These are phyloP conservation scores for Neofusicoccum parvum DNA, from an alignment of 2,329 filamentous ascomycete species.

Conservation along the genomic window DNA sequence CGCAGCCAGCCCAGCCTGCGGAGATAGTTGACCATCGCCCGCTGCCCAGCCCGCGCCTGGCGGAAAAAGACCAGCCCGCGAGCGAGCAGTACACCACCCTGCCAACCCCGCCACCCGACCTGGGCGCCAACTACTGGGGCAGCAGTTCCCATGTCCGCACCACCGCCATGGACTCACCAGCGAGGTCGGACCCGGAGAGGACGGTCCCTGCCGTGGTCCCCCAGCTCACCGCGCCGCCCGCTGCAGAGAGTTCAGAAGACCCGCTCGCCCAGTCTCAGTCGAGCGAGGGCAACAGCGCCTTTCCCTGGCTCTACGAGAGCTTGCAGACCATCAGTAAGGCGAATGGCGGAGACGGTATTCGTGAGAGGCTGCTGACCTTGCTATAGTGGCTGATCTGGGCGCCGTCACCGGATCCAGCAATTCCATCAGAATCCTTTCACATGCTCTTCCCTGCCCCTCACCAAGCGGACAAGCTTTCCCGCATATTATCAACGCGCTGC, in stretches of 20 bases:
- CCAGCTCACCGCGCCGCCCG: constrained; percentile 6
- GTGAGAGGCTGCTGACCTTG: constrained; percentile 10
- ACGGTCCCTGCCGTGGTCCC: constrained; percentile 16
- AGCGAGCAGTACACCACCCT: constrained; percentile 40
- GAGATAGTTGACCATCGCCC: constrained; percentile 8
- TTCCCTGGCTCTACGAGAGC: constrained; percentile 34
- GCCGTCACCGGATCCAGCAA: constrained; percentile 36
- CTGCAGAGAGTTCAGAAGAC: constrained; percentile 24
- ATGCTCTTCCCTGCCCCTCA: constrained; percentile 61
- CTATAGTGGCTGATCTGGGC: constrained; percentile 35
- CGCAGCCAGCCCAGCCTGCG: constrained; percentile 27
- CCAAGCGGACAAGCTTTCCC: constrained; percentile 54
- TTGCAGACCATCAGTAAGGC: constrained; percentile 38
- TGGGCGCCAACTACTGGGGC: constrained; percentile 44
- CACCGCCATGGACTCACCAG: constrained; percentile 42
- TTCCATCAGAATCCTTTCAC: constrained; percentile 60
- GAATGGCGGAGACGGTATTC: neutral
- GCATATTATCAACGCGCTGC: constrained; percentile 57
- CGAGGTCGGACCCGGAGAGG: constrained; percentile 39
- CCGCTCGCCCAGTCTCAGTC: constrained; percentile 17
- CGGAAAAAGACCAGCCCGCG: neutral
- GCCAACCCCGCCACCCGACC: constrained; percentile 50
- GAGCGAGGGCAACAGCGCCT: constrained; percentile 25
- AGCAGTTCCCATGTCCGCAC: constrained; percentile 39
- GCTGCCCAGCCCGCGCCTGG: constrained; percentile 3